A percentile compares a stretch with the other conserved stretches of the same genome.
phyloP scores from a whole-genome alignment of 768 basidiomycete species.

The Saitozyma podzolica region DNA sequence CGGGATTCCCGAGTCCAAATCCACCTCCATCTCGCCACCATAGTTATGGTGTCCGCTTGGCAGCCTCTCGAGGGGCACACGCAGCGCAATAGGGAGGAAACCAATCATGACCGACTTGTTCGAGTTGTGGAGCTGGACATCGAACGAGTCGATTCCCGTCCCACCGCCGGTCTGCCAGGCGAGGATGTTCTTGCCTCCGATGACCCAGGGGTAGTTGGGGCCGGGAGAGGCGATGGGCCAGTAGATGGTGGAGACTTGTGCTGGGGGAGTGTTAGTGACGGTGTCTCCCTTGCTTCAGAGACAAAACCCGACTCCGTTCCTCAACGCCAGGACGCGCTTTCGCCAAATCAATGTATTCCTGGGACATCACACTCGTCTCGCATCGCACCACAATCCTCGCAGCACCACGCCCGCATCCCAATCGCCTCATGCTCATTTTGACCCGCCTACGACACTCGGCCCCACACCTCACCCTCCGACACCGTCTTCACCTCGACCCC shows the following conservation, averaged over 20 bases:
- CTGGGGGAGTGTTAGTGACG: constrained; percentile 4
- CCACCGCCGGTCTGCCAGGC: constrained; percentile 48
- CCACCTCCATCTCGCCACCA: constrained; percentile 49
- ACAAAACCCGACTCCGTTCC: too few species aligned
- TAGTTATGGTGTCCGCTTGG: constrained; percentile 41
- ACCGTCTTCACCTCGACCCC: background rate
- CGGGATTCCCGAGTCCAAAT: constrained; percentile 28
- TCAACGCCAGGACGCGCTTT: too few species aligned
- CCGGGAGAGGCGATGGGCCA: constrained; percentile 46
- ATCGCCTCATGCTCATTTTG: too few species aligned
- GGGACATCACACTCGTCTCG: too few species aligned
- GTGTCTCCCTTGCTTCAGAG: too few species aligned
- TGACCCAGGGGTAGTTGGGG: constrained; percentile 39
- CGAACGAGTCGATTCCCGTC: constrained; percentile 47
- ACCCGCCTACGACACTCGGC: too few species aligned
- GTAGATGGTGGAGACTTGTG: constrained; percentile 39
- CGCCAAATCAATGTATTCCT: too few species aligned
- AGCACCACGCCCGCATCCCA: too few species aligned
- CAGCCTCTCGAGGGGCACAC: constrained; percentile 46
- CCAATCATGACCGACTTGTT: constrained; percentile 46
- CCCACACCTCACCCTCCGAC: background rate
- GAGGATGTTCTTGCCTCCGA: constrained; percentile 44
- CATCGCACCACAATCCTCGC: too few species aligned
- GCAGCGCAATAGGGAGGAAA: constrained; percentile 43
- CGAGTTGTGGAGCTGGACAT: constrained; percentile 49